Conservation (phyloP, 108 stramenopile genomes). For the Nitzschia putrida region DNA sequence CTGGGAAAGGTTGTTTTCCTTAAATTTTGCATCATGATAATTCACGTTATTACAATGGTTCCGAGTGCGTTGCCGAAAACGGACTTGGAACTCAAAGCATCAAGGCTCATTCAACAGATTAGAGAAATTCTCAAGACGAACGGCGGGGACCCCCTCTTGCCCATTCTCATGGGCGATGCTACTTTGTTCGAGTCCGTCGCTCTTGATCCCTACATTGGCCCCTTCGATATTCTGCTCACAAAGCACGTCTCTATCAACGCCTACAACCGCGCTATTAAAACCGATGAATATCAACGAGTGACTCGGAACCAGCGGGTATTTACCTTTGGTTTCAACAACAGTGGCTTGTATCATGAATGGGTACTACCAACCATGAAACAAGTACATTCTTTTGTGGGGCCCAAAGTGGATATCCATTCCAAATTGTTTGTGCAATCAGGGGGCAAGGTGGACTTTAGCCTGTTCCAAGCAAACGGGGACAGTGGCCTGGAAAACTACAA, state of each 20-base stretch:
- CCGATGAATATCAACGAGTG: constrained; percentile 5
- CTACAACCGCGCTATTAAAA: constrained; percentile 22
- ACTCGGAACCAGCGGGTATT: background rate
- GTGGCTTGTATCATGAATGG: constrained; percentile 9
- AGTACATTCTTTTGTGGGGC: constrained; percentile 1
- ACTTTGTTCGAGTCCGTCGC: constrained; percentile 12
- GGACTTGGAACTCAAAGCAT: constrained; percentile 8
- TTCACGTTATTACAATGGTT: constrained; percentile 23
- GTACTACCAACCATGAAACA: constrained; percentile 14
- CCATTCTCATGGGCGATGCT: constrained; percentile 22
- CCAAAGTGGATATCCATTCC: constrained; percentile 4
- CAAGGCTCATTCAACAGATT: constrained; percentile 16
- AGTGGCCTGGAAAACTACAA: constrained; percentile 16
- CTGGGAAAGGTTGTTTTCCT: too few species aligned
- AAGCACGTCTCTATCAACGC: background rate
- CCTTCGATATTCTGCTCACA: constrained; percentile 6
- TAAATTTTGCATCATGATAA: background rate
- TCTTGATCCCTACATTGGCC: constrained; percentile 12
- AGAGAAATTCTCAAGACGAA: constrained; percentile 19
- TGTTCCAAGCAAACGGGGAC: constrained; percentile 21
- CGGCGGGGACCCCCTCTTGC: constrained; percentile 20
- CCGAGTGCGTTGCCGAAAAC: constrained; percentile 7
- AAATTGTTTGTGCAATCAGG: constrained; percentile 6
- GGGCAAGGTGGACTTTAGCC: constrained; percentile 10
- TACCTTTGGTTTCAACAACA: constrained; percentile 14